Percentiles rank a stretch among this genome's conserved stretches.
phyloP scores from a whole-genome alignment of 306 rosid species.

The Cucumis melo region DNA sequence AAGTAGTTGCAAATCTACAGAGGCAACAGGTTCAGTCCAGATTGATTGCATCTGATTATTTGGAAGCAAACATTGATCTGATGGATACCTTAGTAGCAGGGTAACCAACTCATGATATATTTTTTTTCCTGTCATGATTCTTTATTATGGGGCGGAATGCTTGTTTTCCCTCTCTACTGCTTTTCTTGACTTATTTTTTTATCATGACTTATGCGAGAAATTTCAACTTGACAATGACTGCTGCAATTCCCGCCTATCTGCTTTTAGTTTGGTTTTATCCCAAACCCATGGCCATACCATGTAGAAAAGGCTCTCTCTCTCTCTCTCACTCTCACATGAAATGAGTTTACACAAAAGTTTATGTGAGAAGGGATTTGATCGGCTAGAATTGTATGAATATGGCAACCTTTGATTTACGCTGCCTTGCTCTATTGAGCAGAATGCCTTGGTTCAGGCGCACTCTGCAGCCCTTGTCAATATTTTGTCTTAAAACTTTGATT shows the following conservation, averaged over 20 bases:
- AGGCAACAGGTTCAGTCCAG: slow-evolving; percentile 88
- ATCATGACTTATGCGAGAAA: background rate
- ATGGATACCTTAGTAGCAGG: slow-evolving; percentile 73
- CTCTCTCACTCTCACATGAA: background rate
- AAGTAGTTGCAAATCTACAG: slow-evolving; percentile 94
- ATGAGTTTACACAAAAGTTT: background rate
- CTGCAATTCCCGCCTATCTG: background rate
- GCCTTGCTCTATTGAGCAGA: background rate
- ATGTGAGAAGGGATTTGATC: background rate
- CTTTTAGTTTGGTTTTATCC: background rate
- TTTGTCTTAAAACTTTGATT: background rate
- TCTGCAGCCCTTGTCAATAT: background rate
- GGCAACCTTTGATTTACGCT: background rate
- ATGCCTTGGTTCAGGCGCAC: background rate
- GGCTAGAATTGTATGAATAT: background rate
- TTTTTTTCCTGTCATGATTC: background rate
- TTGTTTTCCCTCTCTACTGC: background rate
- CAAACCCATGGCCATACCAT: background rate
- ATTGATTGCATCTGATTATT: slow-evolving; percentile 92
- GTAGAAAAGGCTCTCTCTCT: background rate
- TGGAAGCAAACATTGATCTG: slow-evolving; percentile 74
- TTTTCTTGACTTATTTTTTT: background rate
- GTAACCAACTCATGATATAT: slow-evolving; percentile 27
- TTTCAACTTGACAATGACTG: background rate
- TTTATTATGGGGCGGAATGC: background rate